Conservation (phyloP, 306 rosid genomes). For the Arachis stenosperma region DNA sequence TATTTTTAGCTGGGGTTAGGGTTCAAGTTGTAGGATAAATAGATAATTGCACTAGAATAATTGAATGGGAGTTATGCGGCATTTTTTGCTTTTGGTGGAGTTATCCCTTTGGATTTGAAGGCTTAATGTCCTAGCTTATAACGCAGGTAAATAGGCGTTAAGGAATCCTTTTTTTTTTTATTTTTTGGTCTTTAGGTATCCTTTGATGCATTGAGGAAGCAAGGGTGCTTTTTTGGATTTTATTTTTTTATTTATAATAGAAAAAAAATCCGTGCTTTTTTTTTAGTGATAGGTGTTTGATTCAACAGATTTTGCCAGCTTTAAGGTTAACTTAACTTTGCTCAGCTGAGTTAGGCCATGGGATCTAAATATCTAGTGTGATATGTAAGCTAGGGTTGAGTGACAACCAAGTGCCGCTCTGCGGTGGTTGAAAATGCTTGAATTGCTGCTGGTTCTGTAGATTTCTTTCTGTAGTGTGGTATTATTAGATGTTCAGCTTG, state of each 20-base stretch:
- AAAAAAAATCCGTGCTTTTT: no score
- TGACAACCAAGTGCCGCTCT: neutral
- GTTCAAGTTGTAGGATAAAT: conserved; percentile 1
- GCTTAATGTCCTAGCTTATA: neutral
- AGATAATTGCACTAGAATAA: neutral
- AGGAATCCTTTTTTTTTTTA: no score
- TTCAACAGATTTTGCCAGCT: neutral
- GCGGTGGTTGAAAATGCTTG: neutral
- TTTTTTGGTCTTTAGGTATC: neutral
- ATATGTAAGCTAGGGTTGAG: neutral
- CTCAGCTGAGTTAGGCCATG: neutral
- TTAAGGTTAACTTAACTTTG: neutral
- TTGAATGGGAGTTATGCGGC: neutral
- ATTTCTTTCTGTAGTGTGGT: neutral
- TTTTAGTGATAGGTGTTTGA: neutral
- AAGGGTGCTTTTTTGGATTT: no score
- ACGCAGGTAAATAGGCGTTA: neutral
- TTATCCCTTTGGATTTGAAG: neutral
- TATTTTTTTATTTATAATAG: no score
- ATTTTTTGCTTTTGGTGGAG: neutral
- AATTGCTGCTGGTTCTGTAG: conserved; percentile 6
- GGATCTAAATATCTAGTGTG: neutral
- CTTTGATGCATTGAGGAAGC: neutral
- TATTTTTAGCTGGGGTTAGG: neutral
- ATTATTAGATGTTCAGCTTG: neutral